Evolutionary conservation across 441 rosid species (phyloP).

Genomic region (Jatropha multifida): DNA sequence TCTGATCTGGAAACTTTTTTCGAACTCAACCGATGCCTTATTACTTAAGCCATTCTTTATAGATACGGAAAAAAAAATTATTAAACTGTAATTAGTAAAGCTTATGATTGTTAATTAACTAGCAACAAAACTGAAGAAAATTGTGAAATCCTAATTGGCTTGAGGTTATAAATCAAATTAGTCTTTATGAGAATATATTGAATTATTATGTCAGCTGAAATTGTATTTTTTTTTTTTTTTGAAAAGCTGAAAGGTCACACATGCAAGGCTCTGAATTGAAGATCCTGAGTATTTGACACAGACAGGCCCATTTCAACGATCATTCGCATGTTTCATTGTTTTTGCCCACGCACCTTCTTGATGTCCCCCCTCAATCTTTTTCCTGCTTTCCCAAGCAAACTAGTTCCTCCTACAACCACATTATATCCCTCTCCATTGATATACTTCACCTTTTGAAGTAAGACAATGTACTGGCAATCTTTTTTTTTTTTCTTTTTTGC

Average conservation of each 20-base stretch:
- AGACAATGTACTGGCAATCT: constrained; percentile 27
- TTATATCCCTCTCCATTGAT: neutral
- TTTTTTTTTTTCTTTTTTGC: constrained; percentile 8
- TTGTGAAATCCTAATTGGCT: neutral
- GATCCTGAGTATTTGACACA: neutral
- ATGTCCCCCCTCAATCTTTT: constrained; percentile 25
- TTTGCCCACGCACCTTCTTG: constrained; percentile 25
- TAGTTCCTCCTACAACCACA: neutral
- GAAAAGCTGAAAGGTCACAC: neutral
- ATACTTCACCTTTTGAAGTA: constrained; percentile 30
- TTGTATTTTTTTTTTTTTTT: neutral
- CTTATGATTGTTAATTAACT: neutral
- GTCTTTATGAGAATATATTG: neutral
- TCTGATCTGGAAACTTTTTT: no score
- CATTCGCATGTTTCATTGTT: constrained; percentile 27
- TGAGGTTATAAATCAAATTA: neutral
- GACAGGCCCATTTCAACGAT: constrained; percentile 19
- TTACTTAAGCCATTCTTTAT: no score
- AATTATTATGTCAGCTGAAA: neutral
- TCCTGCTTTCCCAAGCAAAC: constrained; percentile 55
- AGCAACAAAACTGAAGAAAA: neutral
- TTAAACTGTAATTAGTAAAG: neutral
- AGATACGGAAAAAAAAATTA: no score
- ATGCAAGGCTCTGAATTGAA: neutral
- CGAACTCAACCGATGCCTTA: no score